Evolutionary conservation across 1,139 yeast genomes (phyloP).

Genomic region (Zhuliangozyma blackwelliae): DNA sequence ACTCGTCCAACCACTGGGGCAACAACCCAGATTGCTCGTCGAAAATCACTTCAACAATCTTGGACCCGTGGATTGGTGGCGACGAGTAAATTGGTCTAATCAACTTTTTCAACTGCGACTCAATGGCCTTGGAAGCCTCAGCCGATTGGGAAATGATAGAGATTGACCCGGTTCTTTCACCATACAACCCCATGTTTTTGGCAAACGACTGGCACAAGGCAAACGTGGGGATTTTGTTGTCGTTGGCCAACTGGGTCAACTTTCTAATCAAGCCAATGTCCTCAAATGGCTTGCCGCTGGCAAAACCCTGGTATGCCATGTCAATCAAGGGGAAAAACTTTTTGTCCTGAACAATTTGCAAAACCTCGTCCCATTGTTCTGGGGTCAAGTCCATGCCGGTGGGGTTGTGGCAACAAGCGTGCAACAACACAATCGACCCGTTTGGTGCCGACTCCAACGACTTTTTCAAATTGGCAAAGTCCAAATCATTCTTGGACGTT

Average conservation of each 20-base stretch:
- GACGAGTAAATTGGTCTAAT: slow-evolving; percentile 88
- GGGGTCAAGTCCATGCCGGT: slow-evolving; percentile 92
- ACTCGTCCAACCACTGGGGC: slow-evolving; percentile 74
- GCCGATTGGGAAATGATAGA: slow-evolving; percentile 53
- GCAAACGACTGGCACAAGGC: slow-evolving; percentile 90
- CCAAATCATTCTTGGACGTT: slow-evolving; percentile 48
- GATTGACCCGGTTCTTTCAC: slow-evolving; percentile 93
- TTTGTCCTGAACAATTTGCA: slow-evolving; percentile 50
- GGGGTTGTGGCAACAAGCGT: slow-evolving; percentile 97
- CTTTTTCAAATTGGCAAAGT: slow-evolving; percentile 46
- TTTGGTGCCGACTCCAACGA: slow-evolving; percentile 39
- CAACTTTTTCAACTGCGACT: slow-evolving; percentile 75
- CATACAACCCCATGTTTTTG: slow-evolving; percentile 94
- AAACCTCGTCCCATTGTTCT: slow-evolving; percentile 78
- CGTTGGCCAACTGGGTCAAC: slow-evolving; percentile 45
- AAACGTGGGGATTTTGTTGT: slow-evolving; percentile 48
- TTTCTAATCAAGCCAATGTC: slow-evolving; percentile 49
- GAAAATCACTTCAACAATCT: slow-evolving; percentile 75
- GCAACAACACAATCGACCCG: slow-evolving; percentile 70
- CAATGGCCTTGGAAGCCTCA: slow-evolving; percentile 46
- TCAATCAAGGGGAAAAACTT: slow-evolving; percentile 84
- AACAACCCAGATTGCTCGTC: slow-evolving; percentile 53
- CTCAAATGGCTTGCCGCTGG: slow-evolving; percentile 63
- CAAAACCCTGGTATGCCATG: slow-evolving; percentile 97
- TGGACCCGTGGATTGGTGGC: slow-evolving; percentile 93